phyloP scores from a whole-genome alignment of 768 basidiomycete genomes.

The Russula virescens region DNA sequence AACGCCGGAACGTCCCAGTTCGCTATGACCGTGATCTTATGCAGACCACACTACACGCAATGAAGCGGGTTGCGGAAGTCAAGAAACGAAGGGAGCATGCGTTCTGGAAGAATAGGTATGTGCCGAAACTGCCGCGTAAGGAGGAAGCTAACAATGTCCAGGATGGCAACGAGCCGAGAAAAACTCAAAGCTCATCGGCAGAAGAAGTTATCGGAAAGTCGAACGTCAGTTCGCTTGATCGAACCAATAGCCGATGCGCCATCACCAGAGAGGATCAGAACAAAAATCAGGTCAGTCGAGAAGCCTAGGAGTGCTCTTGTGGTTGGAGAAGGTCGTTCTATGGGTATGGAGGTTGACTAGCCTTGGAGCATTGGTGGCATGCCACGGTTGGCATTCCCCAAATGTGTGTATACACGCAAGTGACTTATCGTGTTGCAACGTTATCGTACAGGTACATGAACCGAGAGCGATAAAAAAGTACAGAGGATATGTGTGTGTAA shows the following conservation, averaged over 20 bases:
- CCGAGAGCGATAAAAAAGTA: background rate
- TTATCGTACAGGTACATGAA: background rate
- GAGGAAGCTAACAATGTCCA: slow-evolving; percentile 30
- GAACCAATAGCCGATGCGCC: slow-evolving; percentile 50
- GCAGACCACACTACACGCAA: slow-evolving; percentile 89
- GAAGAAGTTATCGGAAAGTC: slow-evolving; percentile 53
- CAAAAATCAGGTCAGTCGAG: slow-evolving; percentile 71
- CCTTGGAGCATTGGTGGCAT: background rate
- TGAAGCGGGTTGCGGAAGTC: slow-evolving; percentile 93
- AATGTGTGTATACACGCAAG: background rate
- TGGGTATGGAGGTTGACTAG: slow-evolving; percentile 88
- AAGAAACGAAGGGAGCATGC: slow-evolving; percentile 83
- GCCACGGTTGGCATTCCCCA: no score
- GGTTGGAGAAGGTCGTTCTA: slow-evolving; percentile 76
- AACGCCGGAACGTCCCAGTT: slow-evolving; percentile 94
- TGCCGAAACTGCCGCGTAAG: background rate
- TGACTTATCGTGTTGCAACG: background rate
- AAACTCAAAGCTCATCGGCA: slow-evolving; percentile 65
- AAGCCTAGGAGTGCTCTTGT: slow-evolving; percentile 70
- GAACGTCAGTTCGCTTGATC: slow-evolving; percentile 55
- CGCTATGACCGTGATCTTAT: slow-evolving; percentile 94
- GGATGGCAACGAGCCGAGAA: slow-evolving; percentile 80
- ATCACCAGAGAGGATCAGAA: slow-evolving; percentile 47
- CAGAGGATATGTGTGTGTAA: slow-evolving; percentile 4
- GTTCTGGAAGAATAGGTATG: slow-evolving; percentile 89